Evolutionary conservation across 2,329 filamentous ascomycete species (phyloP), one percentile per base, ranked within the genome.

Genomic region (Metarhizium humberi): DNA sequence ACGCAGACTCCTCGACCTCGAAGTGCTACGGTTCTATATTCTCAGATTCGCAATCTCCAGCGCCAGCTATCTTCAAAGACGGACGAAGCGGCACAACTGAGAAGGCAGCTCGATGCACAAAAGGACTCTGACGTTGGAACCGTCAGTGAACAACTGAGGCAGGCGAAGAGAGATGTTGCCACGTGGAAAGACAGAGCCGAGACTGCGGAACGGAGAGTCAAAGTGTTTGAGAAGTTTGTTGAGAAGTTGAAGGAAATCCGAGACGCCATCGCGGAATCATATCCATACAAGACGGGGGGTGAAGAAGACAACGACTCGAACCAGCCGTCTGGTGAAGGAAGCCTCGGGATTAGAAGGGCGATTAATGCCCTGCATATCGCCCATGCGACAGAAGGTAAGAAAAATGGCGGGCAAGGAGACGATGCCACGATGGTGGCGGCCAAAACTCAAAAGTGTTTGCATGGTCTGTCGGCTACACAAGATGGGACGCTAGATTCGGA

Each of bases 131-230:
- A 77, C 47, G 62, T 77, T 16, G 74, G 74, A 1, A 72, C 71
- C 4, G 61, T 82, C 53, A 74, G 73, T 53, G 75, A 80, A 59
- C 71, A 79, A 59, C 62, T 85, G 48, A 66, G 75, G 20, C 67
- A 66, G 38, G 67, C 69, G 1, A 67, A 62, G 36, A 61, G 62
- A 13, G 68, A 71, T 29, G 57, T 63, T 4, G 60, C 60, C 0
- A 72, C 69, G 58, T 86, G 82, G 83, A 77, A 72, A 58, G 73
- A 71, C 36, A 71, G 80, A 36, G 83, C 83, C 0, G 75, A 81
- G 61, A 70, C 73, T 4, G 81, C 81, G 0, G 82, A 86, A 68
- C 73, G 69, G 57, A 72, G 77, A 51, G 63, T 84, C 18, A 70
- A 72, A 4, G 72, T 76, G 29, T 74, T 79, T 56, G 73, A 80